A percentile compares a stretch with the other conserved stretches of the same genome.
Conservation (phyloP, 108 stramenopile species). For the Schizochytrium sp. region DNA sequence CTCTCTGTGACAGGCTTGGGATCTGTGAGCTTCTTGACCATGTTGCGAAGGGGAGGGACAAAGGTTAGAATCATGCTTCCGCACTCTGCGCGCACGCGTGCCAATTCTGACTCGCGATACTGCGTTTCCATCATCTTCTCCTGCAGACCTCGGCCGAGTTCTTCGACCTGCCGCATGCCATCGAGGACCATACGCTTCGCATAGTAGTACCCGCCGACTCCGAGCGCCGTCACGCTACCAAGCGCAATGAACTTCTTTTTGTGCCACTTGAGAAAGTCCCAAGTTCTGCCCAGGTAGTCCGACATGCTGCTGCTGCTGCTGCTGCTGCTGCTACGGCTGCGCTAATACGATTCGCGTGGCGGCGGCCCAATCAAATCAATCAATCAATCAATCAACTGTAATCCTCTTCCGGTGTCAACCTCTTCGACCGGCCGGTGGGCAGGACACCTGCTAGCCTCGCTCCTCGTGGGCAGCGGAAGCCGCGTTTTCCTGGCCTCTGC, state of each 20-base stretch:
- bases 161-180: not conserved
- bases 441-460: too few species aligned
- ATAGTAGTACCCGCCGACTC: conserved; percentile 11
- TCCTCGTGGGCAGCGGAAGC: too few species aligned
- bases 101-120: not conserved
- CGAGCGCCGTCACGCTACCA: not conserved
- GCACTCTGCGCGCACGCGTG: not conserved
- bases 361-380: too few species aligned
- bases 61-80: not conserved
- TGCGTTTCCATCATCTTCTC: conserved; percentile 15
- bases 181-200: not conserved
- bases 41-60: not conserved
- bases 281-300: not conserved
- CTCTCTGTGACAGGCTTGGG: conserved; percentile 8
- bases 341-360: too few species aligned
- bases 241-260: conserved; percentile 17
- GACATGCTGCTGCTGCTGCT: not conserved
- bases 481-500: too few species aligned
- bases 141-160: not conserved
- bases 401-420: too few species aligned
- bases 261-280: conserved; percentile 14
- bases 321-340: not conserved
- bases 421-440: too few species aligned
- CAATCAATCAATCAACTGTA: too few species aligned
- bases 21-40: conserved; percentile 4